Percentiles rank a stretch among this genome's conserved stretches.
Evolutionary conservation across 495 filamentous ascomycete species (phyloP).

Genomic region (Penicillium soppii): DNA sequence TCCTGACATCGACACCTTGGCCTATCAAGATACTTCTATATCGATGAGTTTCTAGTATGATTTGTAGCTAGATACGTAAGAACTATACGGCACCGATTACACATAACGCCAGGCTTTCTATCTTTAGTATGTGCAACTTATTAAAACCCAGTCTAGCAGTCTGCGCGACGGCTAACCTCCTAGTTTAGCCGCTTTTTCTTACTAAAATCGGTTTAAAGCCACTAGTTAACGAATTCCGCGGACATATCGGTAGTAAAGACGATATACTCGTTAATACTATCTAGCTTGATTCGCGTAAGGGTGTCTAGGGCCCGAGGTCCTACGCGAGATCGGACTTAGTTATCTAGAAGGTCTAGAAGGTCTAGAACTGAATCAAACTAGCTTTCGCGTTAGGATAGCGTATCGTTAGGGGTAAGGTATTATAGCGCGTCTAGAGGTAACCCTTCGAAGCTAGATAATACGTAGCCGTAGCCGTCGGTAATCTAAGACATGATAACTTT

Average conservation of each 20-base stretch:
- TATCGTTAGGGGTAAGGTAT: neutral
- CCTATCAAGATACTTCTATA: constrained; percentile 1
- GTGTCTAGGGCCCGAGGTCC: neutral
- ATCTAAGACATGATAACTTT: neutral
- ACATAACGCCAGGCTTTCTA: constrained; percentile 8
- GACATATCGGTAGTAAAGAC: neutral
- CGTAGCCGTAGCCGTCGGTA: neutral
- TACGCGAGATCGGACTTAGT: neutral
- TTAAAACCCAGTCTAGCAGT: constrained; percentile 2
- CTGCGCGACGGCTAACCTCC: neutral
- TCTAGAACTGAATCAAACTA: neutral
- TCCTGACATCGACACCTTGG: neutral
- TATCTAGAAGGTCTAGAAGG: neutral
- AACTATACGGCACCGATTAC: constrained; percentile 1
- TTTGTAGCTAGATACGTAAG: constrained; percentile 2
- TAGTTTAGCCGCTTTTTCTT: constrained; percentile 1
- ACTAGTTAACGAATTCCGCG: constrained; percentile 4
- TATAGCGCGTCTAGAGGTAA: neutral
- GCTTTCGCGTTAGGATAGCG: neutral
- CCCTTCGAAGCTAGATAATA: neutral
- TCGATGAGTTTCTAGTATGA: neutral
- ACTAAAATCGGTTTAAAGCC: constrained; percentile 1
- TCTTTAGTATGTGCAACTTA: constrained; percentile 7
- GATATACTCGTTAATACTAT: constrained; percentile 1
- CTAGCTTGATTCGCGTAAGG: constrained; percentile 1